Conservation (phyloP, 1,139 yeast species). For the Suhomyces chickasaworum region DNA sequence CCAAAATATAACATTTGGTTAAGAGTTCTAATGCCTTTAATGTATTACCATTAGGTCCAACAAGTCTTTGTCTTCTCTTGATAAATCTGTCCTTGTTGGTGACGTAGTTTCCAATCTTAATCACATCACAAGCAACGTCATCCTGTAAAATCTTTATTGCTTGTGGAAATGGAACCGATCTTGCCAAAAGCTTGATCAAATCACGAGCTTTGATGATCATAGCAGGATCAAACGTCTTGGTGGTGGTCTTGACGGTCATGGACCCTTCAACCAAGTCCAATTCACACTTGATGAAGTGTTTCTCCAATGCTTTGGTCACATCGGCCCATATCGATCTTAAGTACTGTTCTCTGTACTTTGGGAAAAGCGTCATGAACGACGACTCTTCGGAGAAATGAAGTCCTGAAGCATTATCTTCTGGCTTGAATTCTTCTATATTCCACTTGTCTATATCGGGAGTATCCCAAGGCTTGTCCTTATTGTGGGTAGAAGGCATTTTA, state of each 20-base stretch:
- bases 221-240: conserved; percentile 95
- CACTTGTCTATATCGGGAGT: conserved; percentile 95
- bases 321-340: conserved; percentile 91
- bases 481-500: conserved; percentile 95
- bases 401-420: conserved; percentile 86
- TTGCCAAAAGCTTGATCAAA: conserved; percentile 85
- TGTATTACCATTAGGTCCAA: conserved; percentile 97
- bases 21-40: conserved; percentile 90
- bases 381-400: conserved; percentile 91
- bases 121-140: conserved; percentile 93
- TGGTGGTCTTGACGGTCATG: conserved; percentile 94
- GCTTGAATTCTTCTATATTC: conserved; percentile 84
- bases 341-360: conserved; percentile 93
- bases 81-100: conserved; percentile 90
- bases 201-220: conserved; percentile 93
- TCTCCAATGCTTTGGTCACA: conserved; percentile 76
- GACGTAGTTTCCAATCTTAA: conserved; percentile 89
- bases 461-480: conserved; percentile 97
- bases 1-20: conserved; percentile 90
- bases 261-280: conserved; percentile 94
- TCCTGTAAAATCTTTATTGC: conserved; percentile 90
- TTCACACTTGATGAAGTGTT: conserved; percentile 74
- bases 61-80: conserved; percentile 92
- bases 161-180: conserved; percentile 97
- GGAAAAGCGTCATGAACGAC: conserved; percentile 91